These are phyloP conservation scores for Colletotrichum spaethianum DNA, from an alignment of 2,329 filamentous ascomycete genomes.

Conservation along the genomic window DNA sequence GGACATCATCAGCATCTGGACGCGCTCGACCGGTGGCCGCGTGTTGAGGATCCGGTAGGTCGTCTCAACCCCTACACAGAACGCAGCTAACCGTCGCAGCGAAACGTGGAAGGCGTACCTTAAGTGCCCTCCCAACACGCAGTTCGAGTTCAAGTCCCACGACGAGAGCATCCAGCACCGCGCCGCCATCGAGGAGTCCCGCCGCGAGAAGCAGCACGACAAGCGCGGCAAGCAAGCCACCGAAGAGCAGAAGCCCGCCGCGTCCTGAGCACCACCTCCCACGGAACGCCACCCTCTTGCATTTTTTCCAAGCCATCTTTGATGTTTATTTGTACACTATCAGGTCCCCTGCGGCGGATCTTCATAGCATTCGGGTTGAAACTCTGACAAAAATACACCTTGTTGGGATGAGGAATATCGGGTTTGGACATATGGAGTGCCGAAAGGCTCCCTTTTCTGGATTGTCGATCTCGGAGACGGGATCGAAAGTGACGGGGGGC, in stretches of 20 bases:
- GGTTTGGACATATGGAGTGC: slow-evolving; percentile 30
- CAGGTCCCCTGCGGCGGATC: slow-evolving; percentile 25
- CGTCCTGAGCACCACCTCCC: slow-evolving; percentile 28
- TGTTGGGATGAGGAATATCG: slow-evolving; percentile 37
- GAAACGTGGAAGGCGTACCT: slow-evolving; percentile 95
- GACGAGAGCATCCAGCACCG: slow-evolving; percentile 96
- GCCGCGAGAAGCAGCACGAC: slow-evolving; percentile 82
- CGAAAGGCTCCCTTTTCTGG: slow-evolving; percentile 15
- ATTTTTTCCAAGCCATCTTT: slow-evolving; percentile 40
- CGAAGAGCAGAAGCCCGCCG: slow-evolving; percentile 47
- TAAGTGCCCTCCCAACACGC: slow-evolving; percentile 87
- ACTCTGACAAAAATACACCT: slow-evolving; percentile 36
- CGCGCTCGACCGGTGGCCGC: slow-evolving; percentile 89
- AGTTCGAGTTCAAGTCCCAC: slow-evolving; percentile 95
- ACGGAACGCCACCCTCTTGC: slow-evolving; percentile 35
- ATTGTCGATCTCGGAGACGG: slow-evolving; percentile 31
- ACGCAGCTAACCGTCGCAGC: slow-evolving; percentile 60
- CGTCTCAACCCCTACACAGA: background rate
- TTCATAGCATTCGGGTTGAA: slow-evolving; percentile 40
- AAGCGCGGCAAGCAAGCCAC: slow-evolving; percentile 55
- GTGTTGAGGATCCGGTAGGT: slow-evolving; percentile 96
- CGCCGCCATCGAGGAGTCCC: slow-evolving; percentile 89
- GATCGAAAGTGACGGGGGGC: slow-evolving; percentile 13
- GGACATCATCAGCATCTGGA: slow-evolving; percentile 98
- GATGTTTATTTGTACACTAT: slow-evolving; percentile 44